Evolutionary conservation across 306 rosid species (phyloP), one percentile per base, ranked within the genome.

Genomic region (Vigna radiata): DNA sequence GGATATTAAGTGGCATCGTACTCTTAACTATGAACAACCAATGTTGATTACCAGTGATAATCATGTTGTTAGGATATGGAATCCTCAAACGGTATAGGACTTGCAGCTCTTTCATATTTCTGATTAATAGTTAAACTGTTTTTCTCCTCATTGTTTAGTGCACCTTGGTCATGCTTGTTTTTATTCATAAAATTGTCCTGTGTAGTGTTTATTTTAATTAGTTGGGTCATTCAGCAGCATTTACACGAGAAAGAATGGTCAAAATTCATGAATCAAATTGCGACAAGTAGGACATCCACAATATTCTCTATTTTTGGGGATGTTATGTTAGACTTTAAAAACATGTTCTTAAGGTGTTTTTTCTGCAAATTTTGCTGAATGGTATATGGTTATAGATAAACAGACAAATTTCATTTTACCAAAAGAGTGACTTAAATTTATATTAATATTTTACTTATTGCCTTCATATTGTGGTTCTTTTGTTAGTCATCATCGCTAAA

Each of bases 1-100:
- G 86, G 96, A 92, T 83, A 94, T 94, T 72, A 92, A 92, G 87
- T 94, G 98, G 98, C 98, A 94, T 81, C 89, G 56, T 56, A 90
- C 96, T 76, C 90, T 94, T 47, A 89, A 89, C 76, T 90, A 86
- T 65, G 89, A 88, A 70, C 80, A 82, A 36, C 90, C 97, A 16
- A 85, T 89, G 86, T 73, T 94, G 88, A 89, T 94, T 63, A 88
- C 95, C 72, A 87, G 92, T 67, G 97, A 92, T 70, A 88, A 56
- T 69, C 97, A 89, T 71, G 85, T 89, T 17, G 97, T 94, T 83
- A 85, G 93, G 76, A 94, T 94, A 82, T 94, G 98, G 98, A 84
- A 94, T 73, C 96, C 97, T 21, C 88, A 87, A 77, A 90, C 95
- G 78, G 98, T 94, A 85, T 67, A 79, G 44, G 44, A 16, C 37